Conservation (phyloP, 2,329 filamentous ascomycete genomes). For the Chrysoporthe puriensis region DNA sequence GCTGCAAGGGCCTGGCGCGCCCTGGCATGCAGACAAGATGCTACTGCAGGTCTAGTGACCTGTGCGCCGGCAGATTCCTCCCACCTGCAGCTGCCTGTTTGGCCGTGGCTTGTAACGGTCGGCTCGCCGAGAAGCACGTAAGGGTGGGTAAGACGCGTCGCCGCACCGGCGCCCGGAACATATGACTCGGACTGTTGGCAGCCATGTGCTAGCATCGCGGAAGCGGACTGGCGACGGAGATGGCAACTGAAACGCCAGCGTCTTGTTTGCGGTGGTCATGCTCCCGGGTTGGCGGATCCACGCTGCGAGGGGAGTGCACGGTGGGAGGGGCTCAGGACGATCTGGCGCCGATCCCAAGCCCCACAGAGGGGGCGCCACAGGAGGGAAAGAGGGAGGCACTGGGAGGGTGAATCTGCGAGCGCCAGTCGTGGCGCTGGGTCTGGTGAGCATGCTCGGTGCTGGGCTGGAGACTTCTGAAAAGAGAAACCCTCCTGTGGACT, state of each 20-base stretch:
- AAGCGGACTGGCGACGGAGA: neutral
- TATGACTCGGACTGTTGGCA: neutral
- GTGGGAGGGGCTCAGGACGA: neutral
- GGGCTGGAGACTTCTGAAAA: neutral
- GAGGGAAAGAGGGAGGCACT: neutral
- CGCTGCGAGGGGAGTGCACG: neutral
- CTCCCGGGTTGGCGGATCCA: neutral
- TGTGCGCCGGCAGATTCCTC: neutral
- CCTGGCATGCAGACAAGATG: neutral
- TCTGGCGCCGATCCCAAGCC: no score
- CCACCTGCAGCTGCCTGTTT: slow-evolving; percentile 7
- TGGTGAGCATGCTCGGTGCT: neutral
- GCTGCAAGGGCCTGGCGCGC: neutral
- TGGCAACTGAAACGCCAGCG: neutral
- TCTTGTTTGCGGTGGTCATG: neutral
- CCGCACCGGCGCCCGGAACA: neutral
- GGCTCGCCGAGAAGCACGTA: neutral
- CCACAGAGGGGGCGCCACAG: no score
- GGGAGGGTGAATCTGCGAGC: no score
- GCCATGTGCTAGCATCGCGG: neutral
- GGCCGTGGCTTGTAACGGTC: neutral
- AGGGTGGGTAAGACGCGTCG: neutral
- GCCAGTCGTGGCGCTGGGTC: neutral
- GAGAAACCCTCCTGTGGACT: no score
- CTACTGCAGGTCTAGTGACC: neutral